Percentiles rank a stretch among this genome's conserved stretches.
phyloP scores from a whole-genome alignment of 371 early-diverging fungal genomes.

The Caulochytrium protostelioides region DNA sequence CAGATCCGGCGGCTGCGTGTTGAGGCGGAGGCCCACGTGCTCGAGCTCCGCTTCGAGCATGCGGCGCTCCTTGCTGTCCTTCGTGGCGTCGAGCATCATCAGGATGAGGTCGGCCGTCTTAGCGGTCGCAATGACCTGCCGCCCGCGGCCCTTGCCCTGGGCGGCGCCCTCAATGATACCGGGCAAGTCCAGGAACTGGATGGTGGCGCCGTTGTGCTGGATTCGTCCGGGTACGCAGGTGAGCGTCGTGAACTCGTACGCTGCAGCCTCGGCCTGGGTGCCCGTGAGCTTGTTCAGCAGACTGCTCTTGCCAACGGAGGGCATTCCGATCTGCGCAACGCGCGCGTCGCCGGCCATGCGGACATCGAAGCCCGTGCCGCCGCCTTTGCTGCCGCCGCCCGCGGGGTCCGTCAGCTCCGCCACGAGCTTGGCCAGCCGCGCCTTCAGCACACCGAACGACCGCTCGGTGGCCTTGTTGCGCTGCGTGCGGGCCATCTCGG shows the following conservation, averaged over 20 bases:
- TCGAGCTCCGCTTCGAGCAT: constrained; percentile 94
- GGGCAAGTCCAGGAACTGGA: constrained; percentile 76
- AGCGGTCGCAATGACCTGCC: constrained; percentile 78
- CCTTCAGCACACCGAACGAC: constrained; percentile 88
- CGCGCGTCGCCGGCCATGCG: constrained; percentile 96
- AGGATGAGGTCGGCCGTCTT: constrained; percentile 92
- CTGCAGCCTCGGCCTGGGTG: constrained; percentile 76
- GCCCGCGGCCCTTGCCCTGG: constrained; percentile 98
- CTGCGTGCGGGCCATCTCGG: constrained; percentile 37
- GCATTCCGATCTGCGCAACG: constrained; percentile 95
- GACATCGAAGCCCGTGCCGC: constrained; percentile 95
- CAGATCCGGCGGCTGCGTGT: constrained; percentile 76
- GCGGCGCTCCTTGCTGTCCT: constrained; percentile 50
- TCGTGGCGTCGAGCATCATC: constrained; percentile 97
- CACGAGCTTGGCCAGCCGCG: constrained; percentile 85
- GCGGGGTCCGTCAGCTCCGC: constrained; percentile 79
- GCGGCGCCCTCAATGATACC: constrained; percentile 99
- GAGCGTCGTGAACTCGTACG: constrained; percentile 98
- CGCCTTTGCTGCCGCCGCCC: constrained; percentile 67
- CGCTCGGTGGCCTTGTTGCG: constrained; percentile 73
- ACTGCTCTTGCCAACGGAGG: constrained; percentile 98
- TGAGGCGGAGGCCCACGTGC: constrained; percentile 93
- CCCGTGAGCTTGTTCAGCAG: constrained; percentile 85
- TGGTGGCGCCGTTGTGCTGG: constrained; percentile 90
- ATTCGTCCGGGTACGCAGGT: constrained; percentile 96